These are phyloP conservation scores for Paramyrothecium sp. DNA, from an alignment of 2,329 filamentous ascomycete species.

Conservation along the genomic window DNA sequence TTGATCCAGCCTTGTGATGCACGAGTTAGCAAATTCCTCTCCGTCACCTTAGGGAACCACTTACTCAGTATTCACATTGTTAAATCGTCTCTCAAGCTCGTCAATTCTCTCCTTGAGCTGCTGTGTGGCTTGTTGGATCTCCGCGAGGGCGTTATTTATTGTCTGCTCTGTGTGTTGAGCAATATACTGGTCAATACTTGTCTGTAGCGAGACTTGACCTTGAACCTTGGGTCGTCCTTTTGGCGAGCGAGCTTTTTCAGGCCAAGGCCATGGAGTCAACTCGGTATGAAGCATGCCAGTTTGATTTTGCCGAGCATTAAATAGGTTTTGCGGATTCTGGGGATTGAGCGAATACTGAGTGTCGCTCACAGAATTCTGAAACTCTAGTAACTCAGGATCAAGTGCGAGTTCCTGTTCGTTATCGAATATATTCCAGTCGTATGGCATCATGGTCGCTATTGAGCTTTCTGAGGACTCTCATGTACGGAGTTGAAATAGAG, in stretches of 20 bases:
- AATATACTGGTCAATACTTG: not conserved
- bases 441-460: conserved; percentile 1
- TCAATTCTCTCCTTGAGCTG: not conserved
- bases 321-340: not conserved
- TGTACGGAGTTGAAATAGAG: too few species aligned
- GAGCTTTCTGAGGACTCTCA: too few species aligned
- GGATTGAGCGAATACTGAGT: not conserved
- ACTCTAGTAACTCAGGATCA: not conserved
- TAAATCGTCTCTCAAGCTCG: not conserved
- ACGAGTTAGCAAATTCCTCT: too few species aligned
- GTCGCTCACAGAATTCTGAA: not conserved
- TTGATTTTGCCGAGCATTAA: not conserved
- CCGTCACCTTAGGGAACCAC: too few species aligned
- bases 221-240: not conserved
- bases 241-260: not conserved
- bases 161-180: not conserved
- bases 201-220: too few species aligned
- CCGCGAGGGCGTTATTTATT: not conserved
- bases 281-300: not conserved
- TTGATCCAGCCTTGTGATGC: conserved; percentile 1
- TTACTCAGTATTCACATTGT: not conserved
- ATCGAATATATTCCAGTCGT: not conserved
- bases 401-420: not conserved
- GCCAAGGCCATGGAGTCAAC: not conserved
- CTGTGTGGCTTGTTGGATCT: not conserved